A percentile compares a stretch with the other conserved stretches of the same genome.
These are phyloP conservation scores for Silene noctiflora DNA, from an alignment of 179 eudicot genomes.

Conservation along the genomic window DNA sequence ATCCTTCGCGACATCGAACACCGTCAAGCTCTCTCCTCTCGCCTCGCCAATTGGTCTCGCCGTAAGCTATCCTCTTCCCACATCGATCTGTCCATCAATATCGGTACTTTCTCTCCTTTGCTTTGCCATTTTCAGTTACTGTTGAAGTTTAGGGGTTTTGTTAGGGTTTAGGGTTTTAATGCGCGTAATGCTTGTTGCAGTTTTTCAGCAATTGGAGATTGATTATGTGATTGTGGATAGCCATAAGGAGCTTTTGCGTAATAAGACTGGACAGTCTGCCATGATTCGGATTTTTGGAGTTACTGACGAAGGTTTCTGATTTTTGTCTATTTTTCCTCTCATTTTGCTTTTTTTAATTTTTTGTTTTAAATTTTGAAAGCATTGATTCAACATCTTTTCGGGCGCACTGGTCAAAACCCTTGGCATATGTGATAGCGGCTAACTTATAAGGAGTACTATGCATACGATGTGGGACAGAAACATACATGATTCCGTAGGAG, in stretches of 20 bases:
- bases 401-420: too few species aligned
- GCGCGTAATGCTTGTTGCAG: constrained; percentile 28
- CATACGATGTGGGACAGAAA: too few species aligned
- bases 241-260: constrained; percentile 61
- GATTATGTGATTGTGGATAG: constrained; percentile 78
- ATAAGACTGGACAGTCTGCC: constrained; percentile 72
- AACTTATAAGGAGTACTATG: not conserved
- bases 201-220: constrained; percentile 93
- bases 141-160: constrained; percentile 14
- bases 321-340: constrained; percentile 1
- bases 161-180: constrained; percentile 16
- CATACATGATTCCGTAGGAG: too few species aligned
- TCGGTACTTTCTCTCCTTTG: constrained; percentile 36
- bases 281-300: constrained; percentile 90
- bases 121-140: not conserved
- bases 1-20: constrained; percentile 60
- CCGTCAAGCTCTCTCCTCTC: constrained; percentile 44
- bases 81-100: constrained; percentile 39
- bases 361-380: too few species aligned
- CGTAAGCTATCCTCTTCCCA: constrained; percentile 48
- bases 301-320: constrained; percentile 64
- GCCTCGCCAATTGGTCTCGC: constrained; percentile 80
- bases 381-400: too few species aligned
- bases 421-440: not conserved
- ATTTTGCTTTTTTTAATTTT: not conserved